Evolutionary conservation across 495 filamentous ascomycete genomes (phyloP).

Genomic region (Penicillium waksmanii): DNA sequence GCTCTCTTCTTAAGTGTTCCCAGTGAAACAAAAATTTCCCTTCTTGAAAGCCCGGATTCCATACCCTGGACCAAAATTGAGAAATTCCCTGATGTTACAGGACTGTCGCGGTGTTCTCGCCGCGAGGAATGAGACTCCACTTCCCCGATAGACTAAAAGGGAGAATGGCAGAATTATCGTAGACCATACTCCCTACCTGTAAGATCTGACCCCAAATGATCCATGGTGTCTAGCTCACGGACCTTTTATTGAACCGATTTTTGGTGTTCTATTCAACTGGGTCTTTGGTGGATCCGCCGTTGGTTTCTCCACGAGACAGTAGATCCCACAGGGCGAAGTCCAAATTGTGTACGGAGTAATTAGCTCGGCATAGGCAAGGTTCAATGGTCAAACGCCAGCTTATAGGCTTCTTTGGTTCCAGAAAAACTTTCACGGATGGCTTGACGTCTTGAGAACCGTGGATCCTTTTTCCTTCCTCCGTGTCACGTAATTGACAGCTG

Average conservation of each 20-base stretch:
- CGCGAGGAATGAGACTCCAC: too few species aligned
- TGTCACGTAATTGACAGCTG: not conserved
- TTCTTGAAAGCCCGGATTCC: not conserved
- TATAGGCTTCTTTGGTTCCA: slow-evolving; percentile 4
- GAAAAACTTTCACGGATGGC: not conserved
- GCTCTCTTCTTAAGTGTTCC: not conserved
- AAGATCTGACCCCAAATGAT: not conserved
- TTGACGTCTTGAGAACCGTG: not conserved
- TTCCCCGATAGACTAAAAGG: not conserved
- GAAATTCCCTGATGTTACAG: not conserved
- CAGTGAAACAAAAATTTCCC: not conserved
- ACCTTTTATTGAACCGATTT: not conserved
- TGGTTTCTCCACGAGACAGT: not conserved
- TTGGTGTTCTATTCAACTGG: not conserved
- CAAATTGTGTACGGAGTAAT: not conserved
- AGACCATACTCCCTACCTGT: not conserved
- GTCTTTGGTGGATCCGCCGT: not conserved
- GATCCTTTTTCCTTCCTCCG: not conserved
- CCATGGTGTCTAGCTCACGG: not conserved
- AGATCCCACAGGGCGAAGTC: not conserved
- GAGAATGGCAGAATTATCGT: not conserved
- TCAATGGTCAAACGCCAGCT: slow-evolving; percentile 2
- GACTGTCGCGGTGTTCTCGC: not conserved
- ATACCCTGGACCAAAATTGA: not conserved
- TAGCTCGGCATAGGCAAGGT: not conserved